Evolutionary conservation across 345 rosid species (phyloP).

Genomic region (Barbarea vulgaris): DNA sequence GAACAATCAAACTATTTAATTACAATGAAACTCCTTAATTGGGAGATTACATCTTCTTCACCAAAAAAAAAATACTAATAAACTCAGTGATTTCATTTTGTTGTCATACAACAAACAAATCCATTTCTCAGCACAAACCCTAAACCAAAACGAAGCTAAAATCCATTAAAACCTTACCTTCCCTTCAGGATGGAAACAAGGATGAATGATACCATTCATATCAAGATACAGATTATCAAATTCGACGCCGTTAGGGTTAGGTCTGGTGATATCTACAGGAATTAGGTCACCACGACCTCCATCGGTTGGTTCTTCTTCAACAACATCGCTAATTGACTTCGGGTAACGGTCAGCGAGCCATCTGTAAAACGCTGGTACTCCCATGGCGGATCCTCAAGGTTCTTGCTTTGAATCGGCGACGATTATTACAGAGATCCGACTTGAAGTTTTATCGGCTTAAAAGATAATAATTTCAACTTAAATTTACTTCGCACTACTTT

Average conservation of each 20-base stretch:
- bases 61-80: too few species aligned
- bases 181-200: slow-evolving; percentile 98
- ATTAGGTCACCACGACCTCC: slow-evolving; percentile 44
- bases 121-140: background rate
- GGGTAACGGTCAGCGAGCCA: slow-evolving; percentile 98
- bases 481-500: background rate
- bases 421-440: slow-evolving; percentile 20
- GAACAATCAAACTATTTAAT: background rate
- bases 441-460: background rate
- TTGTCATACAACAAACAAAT: background rate
- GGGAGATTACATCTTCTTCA: background rate
- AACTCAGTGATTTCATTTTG: background rate
- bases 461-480: background rate
- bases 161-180: slow-evolving; percentile 50
- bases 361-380: slow-evolving; percentile 95
- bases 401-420: background rate
- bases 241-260: slow-evolving; percentile 93
- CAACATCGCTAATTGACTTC: slow-evolving; percentile 70
- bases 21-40: background rate
- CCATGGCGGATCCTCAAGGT: slow-evolving; percentile 51
- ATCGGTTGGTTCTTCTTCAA: slow-evolving; percentile 70
- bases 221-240: slow-evolving; percentile 91
- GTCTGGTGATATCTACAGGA: slow-evolving; percentile 65
- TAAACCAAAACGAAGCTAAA: background rate
- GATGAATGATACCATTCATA: slow-evolving; percentile 95